A percentile compares a stretch with the other conserved stretches of the same genome.
phyloP scores from a whole-genome alignment of 192 early-diverging fungal species.

The Mortierella alpina region DNA sequence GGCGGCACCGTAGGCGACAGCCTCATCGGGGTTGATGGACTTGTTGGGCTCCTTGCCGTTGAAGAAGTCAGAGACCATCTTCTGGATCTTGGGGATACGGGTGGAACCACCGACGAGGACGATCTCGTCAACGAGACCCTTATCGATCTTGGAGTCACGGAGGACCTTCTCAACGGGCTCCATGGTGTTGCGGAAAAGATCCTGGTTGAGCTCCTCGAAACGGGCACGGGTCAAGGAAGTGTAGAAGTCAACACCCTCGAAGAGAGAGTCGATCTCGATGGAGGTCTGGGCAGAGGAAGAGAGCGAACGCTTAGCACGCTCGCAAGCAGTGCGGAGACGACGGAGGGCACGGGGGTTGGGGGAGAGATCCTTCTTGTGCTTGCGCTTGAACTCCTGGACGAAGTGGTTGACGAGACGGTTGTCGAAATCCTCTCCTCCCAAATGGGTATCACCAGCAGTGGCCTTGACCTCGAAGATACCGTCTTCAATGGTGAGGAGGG shows the following conservation, averaged over 20 bases:
- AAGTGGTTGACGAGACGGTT: conserved; percentile 98
- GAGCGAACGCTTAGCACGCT: conserved; percentile 97
- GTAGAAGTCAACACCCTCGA: conserved; percentile 98
- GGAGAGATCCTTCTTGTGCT: conserved; percentile 96
- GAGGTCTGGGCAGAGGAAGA: conserved; percentile 94
- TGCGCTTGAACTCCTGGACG: conserved; percentile 96
- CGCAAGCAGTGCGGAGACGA: conserved; percentile 96
- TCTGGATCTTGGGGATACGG: conserved; percentile 99
- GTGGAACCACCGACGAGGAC: conserved; percentile 98
- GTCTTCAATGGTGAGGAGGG: conserved; percentile 95
- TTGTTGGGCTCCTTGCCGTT: conserved; percentile 99
- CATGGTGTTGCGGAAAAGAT: conserved; percentile 95
- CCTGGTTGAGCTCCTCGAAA: conserved; percentile 98
- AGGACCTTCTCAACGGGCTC: conserved; percentile 97
- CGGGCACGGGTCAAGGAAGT: conserved; percentile 97
- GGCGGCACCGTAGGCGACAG: conserved; percentile 98
- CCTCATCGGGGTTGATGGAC: conserved; percentile 99
- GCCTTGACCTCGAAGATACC: conserved; percentile 99
- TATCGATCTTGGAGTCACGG: conserved; percentile 96
- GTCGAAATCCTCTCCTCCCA: conserved; percentile 99
- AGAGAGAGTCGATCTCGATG: conserved; percentile 97
- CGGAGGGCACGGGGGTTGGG: conserved; percentile 92
- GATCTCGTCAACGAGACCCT: conserved; percentile 90
- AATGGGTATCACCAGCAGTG: conserved; percentile 98
- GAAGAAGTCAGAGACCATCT: conserved; percentile 98